Evolutionary conservation across 2,329 filamentous ascomycete genomes (phyloP).

Genomic region (Nigrospora osmanthi): DNA sequence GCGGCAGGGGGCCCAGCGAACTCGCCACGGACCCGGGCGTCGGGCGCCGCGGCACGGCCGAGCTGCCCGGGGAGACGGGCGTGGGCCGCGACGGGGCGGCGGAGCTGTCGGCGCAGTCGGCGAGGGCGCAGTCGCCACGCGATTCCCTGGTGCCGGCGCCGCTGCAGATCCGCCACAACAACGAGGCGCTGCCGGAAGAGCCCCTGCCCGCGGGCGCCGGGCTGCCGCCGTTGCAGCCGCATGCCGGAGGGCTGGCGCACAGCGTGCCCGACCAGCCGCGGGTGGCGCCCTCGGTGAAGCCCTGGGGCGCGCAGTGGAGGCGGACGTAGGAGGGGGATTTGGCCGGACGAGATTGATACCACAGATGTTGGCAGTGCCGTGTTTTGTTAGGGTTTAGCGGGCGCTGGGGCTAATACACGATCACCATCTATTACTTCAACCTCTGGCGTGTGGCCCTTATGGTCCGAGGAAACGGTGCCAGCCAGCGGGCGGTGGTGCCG

Average conservation of each 20-base stretch:
- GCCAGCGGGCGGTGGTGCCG: too few species aligned
- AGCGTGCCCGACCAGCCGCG: neutral
- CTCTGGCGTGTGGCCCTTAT: too few species aligned
- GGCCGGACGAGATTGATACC: too few species aligned
- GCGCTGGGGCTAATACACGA: too few species aligned
- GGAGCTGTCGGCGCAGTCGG: neutral
- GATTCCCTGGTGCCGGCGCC: neutral
- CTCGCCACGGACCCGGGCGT: neutral
- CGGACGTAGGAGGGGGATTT: neutral
- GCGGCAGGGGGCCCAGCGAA: neutral
- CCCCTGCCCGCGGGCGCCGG: neutral
- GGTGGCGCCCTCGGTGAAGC: neutral
- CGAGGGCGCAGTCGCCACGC: neutral
- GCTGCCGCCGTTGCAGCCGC: neutral
- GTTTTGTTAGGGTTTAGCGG: too few species aligned
- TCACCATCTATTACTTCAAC: too few species aligned
- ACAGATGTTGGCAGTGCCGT: too few species aligned
- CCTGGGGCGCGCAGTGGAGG: neutral
- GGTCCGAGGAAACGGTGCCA: neutral
- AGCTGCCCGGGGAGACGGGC: neutral
- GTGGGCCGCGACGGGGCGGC: neutral
- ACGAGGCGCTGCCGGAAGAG: neutral
- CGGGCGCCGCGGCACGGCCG: neutral
- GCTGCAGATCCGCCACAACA: neutral
- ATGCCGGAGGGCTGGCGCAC: neutral